Evolutionary conservation across 179 eudicot species (phyloP).

Genomic region (Sideroxylon spinosum): DNA sequence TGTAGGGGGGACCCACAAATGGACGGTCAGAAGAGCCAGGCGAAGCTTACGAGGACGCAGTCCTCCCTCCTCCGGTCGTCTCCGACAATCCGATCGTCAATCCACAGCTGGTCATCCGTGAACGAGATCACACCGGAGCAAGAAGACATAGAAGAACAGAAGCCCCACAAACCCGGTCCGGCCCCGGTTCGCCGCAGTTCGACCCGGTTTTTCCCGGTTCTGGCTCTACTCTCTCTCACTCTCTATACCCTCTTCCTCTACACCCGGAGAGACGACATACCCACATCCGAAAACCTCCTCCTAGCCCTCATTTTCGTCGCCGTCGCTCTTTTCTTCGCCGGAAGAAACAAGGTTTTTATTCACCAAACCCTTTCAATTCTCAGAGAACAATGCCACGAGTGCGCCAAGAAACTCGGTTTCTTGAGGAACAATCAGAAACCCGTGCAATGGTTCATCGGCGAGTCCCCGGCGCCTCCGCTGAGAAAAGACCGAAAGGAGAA

Average conservation of each 20-base stretch:
- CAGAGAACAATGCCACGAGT: slow-evolving; percentile 21
- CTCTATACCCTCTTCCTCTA: slow-evolving; percentile 32
- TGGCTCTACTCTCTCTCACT: slow-evolving; percentile 21
- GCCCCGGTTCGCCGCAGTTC: slow-evolving; percentile 20
- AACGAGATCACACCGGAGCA: slow-evolving; percentile 34
- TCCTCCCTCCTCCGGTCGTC: slow-evolving; percentile 89
- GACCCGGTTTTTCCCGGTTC: slow-evolving; percentile 21
- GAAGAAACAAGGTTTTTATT: slow-evolving; percentile 37
- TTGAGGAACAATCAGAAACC: slow-evolving; percentile 28
- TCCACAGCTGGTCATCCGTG: slow-evolving; percentile 65
- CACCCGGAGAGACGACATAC: slow-evolving; percentile 31
- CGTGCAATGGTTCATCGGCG: slow-evolving; percentile 82
- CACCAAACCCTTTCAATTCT: slow-evolving; percentile 13
- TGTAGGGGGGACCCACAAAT: slow-evolving; percentile 19
- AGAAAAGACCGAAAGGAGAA: background rate
- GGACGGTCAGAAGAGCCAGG: slow-evolving; percentile 54
- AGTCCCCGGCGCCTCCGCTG: slow-evolving; percentile 10
- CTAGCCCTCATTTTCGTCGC: slow-evolving; percentile 50
- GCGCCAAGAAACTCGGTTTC: slow-evolving; percentile 23
- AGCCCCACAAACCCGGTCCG: slow-evolving; percentile 36
- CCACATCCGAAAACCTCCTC: slow-evolving; percentile 60
- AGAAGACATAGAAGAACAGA: slow-evolving; percentile 44
- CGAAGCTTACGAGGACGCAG: slow-evolving; percentile 61
- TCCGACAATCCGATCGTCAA: slow-evolving; percentile 78
- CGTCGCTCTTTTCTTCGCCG: slow-evolving; percentile 41